These are phyloP conservation scores for Schwanniomyces yamadae DNA, from an alignment of 805 yeast genomes.

Conservation along the genomic window DNA sequence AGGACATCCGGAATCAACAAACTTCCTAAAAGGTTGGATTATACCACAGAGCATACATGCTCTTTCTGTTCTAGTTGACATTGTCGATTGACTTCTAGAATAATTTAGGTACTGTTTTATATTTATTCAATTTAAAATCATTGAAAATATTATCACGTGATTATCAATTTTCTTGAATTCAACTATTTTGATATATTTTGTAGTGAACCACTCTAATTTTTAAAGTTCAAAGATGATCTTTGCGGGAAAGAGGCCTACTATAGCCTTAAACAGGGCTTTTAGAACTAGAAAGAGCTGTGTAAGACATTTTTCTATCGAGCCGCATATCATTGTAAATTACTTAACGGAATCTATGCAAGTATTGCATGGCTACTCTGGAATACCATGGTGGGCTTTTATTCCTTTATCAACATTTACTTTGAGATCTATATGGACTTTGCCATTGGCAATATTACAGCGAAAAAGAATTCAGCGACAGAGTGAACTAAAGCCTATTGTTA, in stretches of 20 bases:
- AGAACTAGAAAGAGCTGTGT: not conserved
- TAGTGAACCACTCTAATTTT: not conserved
- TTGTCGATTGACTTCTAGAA: constrained; percentile 11
- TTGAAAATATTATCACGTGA: too few species aligned
- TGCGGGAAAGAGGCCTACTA: not conserved
- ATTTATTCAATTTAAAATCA: too few species aligned
- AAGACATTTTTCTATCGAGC: constrained; percentile 29
- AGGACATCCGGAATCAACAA: constrained; percentile 88
- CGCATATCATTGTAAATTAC: constrained; percentile 28
- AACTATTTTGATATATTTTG: not conserved
- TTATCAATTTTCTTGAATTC: too few species aligned
- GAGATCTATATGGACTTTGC: constrained; percentile 68
- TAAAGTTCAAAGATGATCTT: not conserved
- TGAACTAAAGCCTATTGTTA: constrained; percentile 64
- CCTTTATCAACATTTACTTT: constrained; percentile 70
- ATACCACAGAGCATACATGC: constrained; percentile 98
- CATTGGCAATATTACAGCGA: constrained; percentile 74
- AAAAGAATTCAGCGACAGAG: constrained; percentile 68
- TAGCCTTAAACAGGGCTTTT: not conserved
- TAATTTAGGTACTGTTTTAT: too few species aligned
- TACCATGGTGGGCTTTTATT: constrained; percentile 83
- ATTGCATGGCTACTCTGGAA: constrained; percentile 53
- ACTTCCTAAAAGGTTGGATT: constrained; percentile 72
- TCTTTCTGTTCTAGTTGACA: constrained; percentile 71
- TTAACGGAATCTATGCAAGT: constrained; percentile 42